Conservation (phyloP, 306 rosid genomes). For the Sophora flavescens region DNA sequence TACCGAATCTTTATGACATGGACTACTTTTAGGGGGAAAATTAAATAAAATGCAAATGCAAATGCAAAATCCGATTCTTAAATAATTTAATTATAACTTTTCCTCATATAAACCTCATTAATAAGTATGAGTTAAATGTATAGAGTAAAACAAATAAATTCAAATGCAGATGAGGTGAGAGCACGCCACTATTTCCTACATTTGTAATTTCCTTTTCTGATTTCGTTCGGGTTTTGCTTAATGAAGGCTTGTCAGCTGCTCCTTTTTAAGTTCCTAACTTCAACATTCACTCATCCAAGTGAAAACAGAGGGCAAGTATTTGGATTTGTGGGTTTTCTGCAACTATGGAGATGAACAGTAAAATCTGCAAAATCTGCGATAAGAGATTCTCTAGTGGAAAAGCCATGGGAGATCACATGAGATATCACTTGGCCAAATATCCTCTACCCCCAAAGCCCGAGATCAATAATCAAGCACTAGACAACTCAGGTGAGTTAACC, state of each 20-base stretch:
- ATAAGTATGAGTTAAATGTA: slow-evolving; percentile 11
- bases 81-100: slow-evolving; percentile 17
- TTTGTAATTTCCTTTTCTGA: slow-evolving; percentile 44
- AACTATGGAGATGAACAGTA: slow-evolving; percentile 54
- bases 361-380: slow-evolving; percentile 58
- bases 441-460: slow-evolving; percentile 54
- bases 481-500: background rate
- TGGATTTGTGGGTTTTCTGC: background rate
- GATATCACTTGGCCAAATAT: slow-evolving; percentile 60
- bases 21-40: background rate
- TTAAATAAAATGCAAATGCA: slow-evolving; percentile 25
- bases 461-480: slow-evolving; percentile 1
- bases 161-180: slow-evolving; percentile 13
- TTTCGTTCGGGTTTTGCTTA: slow-evolving; percentile 47
- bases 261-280: slow-evolving; percentile 28
- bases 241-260: slow-evolving; percentile 53
- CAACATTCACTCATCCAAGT: slow-evolving; percentile 10
- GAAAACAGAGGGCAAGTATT: slow-evolving; percentile 22
- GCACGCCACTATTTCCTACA: slow-evolving; percentile 36
- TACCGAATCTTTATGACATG: too few relatives aligned
- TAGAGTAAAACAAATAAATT: background rate
- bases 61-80: slow-evolving; percentile 38
- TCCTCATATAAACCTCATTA: slow-evolving; percentile 32
- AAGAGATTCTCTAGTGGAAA: slow-evolving; percentile 62
- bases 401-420: slow-evolving; percentile 86